Conservation (phyloP, 306 rosid genomes). For the Rosa persica region DNA sequence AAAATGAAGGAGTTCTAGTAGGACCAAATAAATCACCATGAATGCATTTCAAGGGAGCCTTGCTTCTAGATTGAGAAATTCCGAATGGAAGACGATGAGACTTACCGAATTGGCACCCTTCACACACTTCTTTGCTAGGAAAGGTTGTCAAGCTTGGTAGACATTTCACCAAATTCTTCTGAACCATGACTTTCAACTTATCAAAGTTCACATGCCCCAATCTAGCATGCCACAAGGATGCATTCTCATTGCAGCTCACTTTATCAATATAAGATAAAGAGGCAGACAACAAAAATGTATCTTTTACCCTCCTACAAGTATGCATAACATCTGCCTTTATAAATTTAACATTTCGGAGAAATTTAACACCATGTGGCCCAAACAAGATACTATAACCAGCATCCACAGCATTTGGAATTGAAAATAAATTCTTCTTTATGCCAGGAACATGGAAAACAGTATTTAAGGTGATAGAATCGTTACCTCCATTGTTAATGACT, state of each 20-base stretch:
- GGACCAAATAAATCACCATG: constrained; percentile 19
- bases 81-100: constrained; percentile 13
- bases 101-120: constrained; percentile 9
- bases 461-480: too few relatives aligned
- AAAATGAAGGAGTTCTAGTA: constrained; percentile 9
- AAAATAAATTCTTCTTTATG: too few relatives aligned
- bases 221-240: not conserved
- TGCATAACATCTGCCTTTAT: too few relatives aligned
- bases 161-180: not conserved
- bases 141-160: not conserved
- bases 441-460: too few relatives aligned
- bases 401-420: too few relatives aligned
- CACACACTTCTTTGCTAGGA: not conserved
- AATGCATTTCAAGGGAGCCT: not conserved
- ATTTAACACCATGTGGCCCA: too few relatives aligned
- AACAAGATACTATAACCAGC: too few relatives aligned
- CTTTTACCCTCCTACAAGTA: too few relatives aligned
- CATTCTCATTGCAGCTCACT: not conserved
- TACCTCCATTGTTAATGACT: too few relatives aligned
- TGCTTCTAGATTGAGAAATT: not conserved
- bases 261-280: not conserved
- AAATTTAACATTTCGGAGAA: too few relatives aligned
- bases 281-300: not conserved
- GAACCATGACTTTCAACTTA: not conserved
- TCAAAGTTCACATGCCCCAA: not conserved